phyloP scores from a whole-genome alignment of 2,329 filamentous ascomycete genomes.

The Sporothrix pallida region DNA sequence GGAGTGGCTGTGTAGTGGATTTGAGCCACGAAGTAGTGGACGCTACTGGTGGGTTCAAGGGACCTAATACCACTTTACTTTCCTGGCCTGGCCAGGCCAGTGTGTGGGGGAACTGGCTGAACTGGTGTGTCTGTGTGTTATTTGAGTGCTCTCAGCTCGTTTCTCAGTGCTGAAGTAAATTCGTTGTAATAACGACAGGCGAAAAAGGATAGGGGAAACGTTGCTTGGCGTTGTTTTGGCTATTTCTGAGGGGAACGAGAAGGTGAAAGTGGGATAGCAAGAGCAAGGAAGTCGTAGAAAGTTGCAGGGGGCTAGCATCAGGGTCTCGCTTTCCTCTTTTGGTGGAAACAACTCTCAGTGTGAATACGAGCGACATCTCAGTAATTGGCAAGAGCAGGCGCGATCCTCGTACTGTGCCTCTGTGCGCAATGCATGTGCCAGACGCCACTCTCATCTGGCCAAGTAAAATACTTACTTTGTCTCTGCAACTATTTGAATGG shows the following conservation, averaged over 20 bases:
- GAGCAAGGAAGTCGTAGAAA: neutral
- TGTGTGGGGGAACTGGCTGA: neutral
- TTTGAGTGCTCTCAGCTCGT: too few relatives aligned
- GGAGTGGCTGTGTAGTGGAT: too few relatives aligned
- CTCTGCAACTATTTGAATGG: too few relatives aligned
- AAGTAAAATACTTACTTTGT: too few relatives aligned
- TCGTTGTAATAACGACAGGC: neutral
- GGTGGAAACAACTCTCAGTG: neutral
- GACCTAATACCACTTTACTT: conserved; percentile 5
- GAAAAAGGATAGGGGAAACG: neutral
- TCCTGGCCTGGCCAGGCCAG: neutral
- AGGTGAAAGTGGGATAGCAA: neutral
- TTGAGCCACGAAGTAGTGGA: neutral
- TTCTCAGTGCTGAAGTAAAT: neutral
- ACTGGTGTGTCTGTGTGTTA: neutral
- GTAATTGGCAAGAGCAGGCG: neutral
- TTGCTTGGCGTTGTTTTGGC: conserved; percentile 13
- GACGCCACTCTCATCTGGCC: neutral
- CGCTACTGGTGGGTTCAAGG: neutral
- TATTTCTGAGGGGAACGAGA: neutral
- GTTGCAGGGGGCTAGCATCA: neutral
- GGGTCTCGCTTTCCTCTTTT: conserved; percentile 23
- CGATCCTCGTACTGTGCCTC: neutral
- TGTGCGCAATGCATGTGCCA: neutral
- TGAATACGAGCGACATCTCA: neutral